Evolutionary conservation across 2,329 filamentous ascomycete species (phyloP), one percentile per base, ranked within the genome.

Genomic region (Microdochium paspali): DNA sequence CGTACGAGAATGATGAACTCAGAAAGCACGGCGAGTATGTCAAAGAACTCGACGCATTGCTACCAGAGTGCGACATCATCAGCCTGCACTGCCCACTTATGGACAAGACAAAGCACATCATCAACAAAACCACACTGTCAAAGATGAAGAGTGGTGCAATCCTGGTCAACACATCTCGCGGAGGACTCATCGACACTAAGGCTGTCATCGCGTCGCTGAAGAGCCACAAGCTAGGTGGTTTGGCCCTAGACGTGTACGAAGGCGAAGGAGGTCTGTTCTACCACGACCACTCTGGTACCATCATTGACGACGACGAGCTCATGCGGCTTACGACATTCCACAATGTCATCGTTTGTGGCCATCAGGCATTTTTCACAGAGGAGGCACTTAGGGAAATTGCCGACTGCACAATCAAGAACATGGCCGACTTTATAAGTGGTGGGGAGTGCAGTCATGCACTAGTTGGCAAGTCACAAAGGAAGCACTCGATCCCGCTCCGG

Each of bases 1-100:
- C 77, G 0, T 79, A 69, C 57, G 69, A 69, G 9, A 68, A 60
- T 42, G 64, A 67, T 6, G 74, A 84, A 45, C 89, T 82, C 59
- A 77, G 73, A 48, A 76, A 80, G 46, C 90, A 91, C 54, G 72
- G 77, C 50, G 74, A 79, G 40, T 93, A 93, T 60, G 68, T 91
- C 21, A 75, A 79, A 26, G 86, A 90, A 1, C 91, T 93, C 68
- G 69, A 79, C 18, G 65, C 68, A 1, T 60, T 86, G 43, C 69
- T 86, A 13, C 56, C 65, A 4, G 62, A 71, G 52, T 73, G 73
- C 56, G 80, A 86, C 61, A 73, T 85, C 46, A 65, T 87, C 51
- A 82, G 73, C 54, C 62, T 86, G 49, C 82, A 86, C 62, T 85
- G 82, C 58, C 82, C 83, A 3, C 69, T 86, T 24, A 80, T 71